Base-by-base conservation (phyloP, 257 asterid species). In the Gentiana macrophylla region DNA sequence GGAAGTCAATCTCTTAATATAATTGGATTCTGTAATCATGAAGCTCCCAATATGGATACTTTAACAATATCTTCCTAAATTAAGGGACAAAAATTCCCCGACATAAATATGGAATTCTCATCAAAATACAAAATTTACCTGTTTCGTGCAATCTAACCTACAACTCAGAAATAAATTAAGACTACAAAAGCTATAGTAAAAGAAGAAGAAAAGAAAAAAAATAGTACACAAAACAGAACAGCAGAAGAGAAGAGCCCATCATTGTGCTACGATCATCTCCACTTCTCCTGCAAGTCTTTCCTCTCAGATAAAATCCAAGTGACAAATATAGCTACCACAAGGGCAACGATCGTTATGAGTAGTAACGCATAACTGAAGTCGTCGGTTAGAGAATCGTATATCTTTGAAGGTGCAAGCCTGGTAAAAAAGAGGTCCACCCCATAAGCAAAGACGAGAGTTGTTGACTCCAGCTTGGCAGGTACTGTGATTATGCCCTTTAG, bases 261-360 rank as follows among this genome's bases (percentile, higher is more conserved):
- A 50, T 35, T 54, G 35, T 64, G 54, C 61, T 60, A n/a, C 46
- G 12, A 32, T 92, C 81, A 88, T 73, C 86, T 92, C 98, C 98
- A 92, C 75, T 88, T 92, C 55, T 88, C 98, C 83, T 92, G 97
- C 66, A 92, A 79, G 52, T 88, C 98, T 71, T 88, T 92, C 79
- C 70, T 85, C 80, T 92, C 95, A 0, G 98, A 92, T 94, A 82
- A 83, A 53, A 88, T 75, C 97, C 97, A 92, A 2, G 95, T 85
- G 12, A 83, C 86, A 12, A 92, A 74, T 52, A 92, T 92, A 1
- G 97, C 94, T 58, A 77, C 68, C 35, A 87, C 53, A 50, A 92
- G 95, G 59, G 80, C 98, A 58, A 80, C 84, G 50, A 91, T 91
- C 43, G 98, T 91, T 57, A 91, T 62, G 32, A 91, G 86, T 55